Evolutionary conservation across 371 early-diverging fungal genomes (phyloP).

Genomic region (Apophysomyces ossiformis): DNA sequence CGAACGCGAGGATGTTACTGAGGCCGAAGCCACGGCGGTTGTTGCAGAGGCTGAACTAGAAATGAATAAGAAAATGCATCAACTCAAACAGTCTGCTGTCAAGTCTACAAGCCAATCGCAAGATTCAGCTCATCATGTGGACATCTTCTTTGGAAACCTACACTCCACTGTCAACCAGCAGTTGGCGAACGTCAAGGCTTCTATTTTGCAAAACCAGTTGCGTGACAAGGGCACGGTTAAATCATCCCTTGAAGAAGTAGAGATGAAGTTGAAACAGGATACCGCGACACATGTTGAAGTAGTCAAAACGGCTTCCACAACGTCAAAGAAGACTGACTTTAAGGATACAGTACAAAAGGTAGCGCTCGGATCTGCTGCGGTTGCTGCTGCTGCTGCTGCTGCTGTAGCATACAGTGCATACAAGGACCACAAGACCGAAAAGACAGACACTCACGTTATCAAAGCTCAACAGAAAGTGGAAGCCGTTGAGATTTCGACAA

Average conservation of each 20-base stretch:
- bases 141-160: conserved; percentile 37
- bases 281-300: conserved; percentile 7
- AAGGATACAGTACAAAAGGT: conserved; percentile 8
- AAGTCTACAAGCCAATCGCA: background rate
- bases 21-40: background rate
- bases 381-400: background rate
- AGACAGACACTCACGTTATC: conserved; percentile 11
- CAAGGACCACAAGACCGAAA: conserved; percentile 22
- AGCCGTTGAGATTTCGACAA: conserved; percentile 11
- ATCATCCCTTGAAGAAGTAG: conserved; percentile 10
- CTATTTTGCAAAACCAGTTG: conserved; percentile 25
- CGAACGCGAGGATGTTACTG: conserved; percentile 4
- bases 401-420: conserved; percentile 12
- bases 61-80: conserved; percentile 7
- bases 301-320: conserved; percentile 3
- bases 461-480: conserved; percentile 6
- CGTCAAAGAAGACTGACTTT: background rate
- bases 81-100: background rate
- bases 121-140: conserved; percentile 21
- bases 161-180: conserved; percentile 31
- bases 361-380: conserved; percentile 7
- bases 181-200: conserved; percentile 26
- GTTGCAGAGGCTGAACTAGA: conserved; percentile 5
- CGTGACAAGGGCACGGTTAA: conserved; percentile 25
- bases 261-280: conserved; percentile 1